Evolutionary conservation across 768 basidiomycete genomes (phyloP).

Genomic region (Calocera cornea): DNA sequence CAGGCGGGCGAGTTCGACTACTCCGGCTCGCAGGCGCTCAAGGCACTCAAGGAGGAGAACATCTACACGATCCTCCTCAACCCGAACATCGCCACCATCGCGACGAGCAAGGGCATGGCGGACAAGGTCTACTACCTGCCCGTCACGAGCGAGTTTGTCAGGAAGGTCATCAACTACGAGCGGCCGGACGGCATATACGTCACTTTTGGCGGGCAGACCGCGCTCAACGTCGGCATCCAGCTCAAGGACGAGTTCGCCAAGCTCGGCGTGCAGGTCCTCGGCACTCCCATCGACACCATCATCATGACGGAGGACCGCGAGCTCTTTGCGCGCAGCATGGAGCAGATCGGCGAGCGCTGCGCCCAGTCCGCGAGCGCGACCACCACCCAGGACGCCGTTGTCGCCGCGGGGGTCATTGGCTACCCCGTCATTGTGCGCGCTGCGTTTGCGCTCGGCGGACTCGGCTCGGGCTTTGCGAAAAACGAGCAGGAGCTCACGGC

Average conservation of each 20-base stretch:
- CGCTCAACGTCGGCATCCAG: slow-evolving; percentile 90
- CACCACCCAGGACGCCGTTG: slow-evolving; percentile 68
- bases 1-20: slow-evolving; percentile 99
- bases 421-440: slow-evolving; percentile 95
- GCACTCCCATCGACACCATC: slow-evolving; percentile 93
- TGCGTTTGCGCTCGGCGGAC: slow-evolving; percentile 89
- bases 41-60: slow-evolving; percentile 96
- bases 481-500: slow-evolving; percentile 78
- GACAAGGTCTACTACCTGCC: slow-evolving; percentile 99
- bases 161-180: slow-evolving; percentile 97
- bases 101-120: slow-evolving; percentile 90
- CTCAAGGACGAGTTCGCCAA: slow-evolving; percentile 91
- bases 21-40: slow-evolving; percentile 98
- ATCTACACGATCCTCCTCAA: slow-evolving; percentile 99
- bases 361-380: slow-evolving; percentile 81
- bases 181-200: slow-evolving; percentile 98
- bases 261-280: slow-evolving; percentile 84
- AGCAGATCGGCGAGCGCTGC: slow-evolving; percentile 87
- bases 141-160: slow-evolving; percentile 93
- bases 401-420: slow-evolving; percentile 71
- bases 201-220: slow-evolving; percentile 97
- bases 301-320: slow-evolving; percentile 95
- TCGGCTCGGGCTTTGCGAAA: slow-evolving; percentile 95
- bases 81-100: slow-evolving; percentile 98
- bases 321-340: slow-evolving; percentile 88